A percentile compares a stretch with the other conserved stretches of the same genome.
Conservation (phyloP, 257 asterid species). For the Solanum corneliomulleri region DNA sequence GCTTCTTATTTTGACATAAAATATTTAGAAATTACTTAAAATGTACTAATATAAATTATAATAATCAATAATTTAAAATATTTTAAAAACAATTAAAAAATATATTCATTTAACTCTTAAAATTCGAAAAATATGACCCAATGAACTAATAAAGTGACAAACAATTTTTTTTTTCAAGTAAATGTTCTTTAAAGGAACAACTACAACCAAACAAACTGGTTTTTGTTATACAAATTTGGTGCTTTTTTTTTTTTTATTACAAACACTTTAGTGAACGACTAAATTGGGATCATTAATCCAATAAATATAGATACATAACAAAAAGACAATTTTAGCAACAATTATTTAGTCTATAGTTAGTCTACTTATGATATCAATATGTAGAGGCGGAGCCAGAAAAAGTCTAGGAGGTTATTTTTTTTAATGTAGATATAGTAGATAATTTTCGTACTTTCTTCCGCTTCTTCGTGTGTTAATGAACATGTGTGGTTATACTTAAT, state of each 20-base stretch:
- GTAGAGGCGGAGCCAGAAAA: too few species aligned
- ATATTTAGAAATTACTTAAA: not conserved
- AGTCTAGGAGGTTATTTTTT: not conserved
- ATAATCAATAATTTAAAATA: too few species aligned
- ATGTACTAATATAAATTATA: too few species aligned
- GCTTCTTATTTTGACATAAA: not conserved
- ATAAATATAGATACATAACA: not conserved
- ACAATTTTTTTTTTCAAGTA: not conserved
- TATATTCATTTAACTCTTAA: not conserved
- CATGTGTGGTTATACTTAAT: not conserved
- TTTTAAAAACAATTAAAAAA: not conserved
- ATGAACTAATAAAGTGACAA: not conserved
- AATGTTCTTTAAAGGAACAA: not conserved
- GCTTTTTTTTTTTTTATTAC: not conserved
- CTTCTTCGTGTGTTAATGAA: not conserved
- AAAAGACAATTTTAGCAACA: not conserved
- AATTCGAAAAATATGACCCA: not conserved
- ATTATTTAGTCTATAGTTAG: not conserved
- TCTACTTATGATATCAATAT: not conserved
- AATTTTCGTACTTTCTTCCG: not conserved
- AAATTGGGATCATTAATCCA: not conserved
- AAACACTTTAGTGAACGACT: not conserved
- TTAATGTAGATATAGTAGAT: not conserved
- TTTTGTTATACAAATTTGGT: not conserved
- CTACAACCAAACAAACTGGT: not conserved